Conservation (phyloP, 352 stramenopile genomes). For the Globisporangium takayamanum region DNA sequence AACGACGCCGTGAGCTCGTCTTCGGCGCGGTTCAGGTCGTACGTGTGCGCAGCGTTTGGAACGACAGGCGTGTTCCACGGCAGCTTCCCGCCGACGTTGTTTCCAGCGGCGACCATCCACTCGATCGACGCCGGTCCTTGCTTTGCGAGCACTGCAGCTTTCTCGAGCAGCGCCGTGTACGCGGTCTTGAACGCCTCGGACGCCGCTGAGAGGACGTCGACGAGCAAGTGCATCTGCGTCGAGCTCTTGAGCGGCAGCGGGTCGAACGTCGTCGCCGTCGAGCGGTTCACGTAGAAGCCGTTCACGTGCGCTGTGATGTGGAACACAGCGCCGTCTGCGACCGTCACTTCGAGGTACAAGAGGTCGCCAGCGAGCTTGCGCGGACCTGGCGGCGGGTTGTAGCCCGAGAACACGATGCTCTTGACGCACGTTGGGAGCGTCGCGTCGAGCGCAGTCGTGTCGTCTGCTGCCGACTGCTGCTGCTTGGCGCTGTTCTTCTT, state of each 20-base stretch:
- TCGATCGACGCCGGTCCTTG: conserved; percentile 79
- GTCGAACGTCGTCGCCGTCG: conserved; percentile 72
- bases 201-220: conserved; percentile 68
- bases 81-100: conserved; percentile 64
- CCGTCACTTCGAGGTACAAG: conserved; percentile 89
- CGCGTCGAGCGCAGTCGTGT: conserved; percentile 28
- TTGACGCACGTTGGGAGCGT: conserved; percentile 83
- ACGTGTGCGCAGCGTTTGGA: conserved; percentile 39
- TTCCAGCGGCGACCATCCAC: conserved; percentile 79
- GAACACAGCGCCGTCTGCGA: conserved; percentile 60
- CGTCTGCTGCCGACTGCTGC: conserved; percentile 30
- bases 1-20: conserved; percentile 87
- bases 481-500: conserved; percentile 19
- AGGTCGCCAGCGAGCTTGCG: conserved; percentile 91
- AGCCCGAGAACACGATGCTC: conserved; percentile 91
- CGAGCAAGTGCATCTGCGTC: conserved; percentile 54
- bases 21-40: conserved; percentile 84
- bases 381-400: conserved; percentile 91
- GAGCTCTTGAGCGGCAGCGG: conserved; percentile 50
- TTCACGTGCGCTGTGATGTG: conserved; percentile 88
- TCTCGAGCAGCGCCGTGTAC: conserved; percentile 76
- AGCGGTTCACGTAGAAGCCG: conserved; percentile 94
- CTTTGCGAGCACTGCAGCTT: conserved; percentile 63
- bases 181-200: conserved; percentile 68
- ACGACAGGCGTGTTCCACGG: conserved; percentile 68